Evolutionary conservation across 305 asterid genomes (phyloP).

Genomic region (Nicotiana rustica): DNA sequence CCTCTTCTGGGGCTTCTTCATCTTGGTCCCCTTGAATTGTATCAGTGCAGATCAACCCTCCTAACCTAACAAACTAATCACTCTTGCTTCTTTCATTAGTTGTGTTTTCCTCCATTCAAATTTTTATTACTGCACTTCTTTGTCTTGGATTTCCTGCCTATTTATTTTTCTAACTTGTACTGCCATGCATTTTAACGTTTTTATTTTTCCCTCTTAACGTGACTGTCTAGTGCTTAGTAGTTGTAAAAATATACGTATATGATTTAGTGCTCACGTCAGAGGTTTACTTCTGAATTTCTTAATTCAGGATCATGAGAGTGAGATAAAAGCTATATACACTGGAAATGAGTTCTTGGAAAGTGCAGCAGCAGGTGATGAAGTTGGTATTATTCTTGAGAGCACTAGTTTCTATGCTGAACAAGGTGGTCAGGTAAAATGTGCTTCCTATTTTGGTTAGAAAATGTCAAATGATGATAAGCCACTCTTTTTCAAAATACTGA

Average conservation of each 20-base stretch:
- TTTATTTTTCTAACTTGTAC: neutral
- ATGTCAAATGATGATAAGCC: neutral
- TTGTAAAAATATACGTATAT: neutral
- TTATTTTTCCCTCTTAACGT: neutral
- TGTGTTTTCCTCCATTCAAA: constrained; percentile 17
- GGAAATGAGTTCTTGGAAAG: constrained; percentile 81
- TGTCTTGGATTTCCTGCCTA: constrained; percentile 7
- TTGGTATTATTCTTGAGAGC: constrained; percentile 83
- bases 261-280: constrained; percentile 31
- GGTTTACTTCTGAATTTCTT: constrained; percentile 33
- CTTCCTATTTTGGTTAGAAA: constrained; percentile 20
- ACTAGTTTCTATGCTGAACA: constrained; percentile 98
- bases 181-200: neutral
- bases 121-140: neutral
- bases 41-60: neutral
- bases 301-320: constrained; percentile 80
- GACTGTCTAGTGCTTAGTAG: neutral
- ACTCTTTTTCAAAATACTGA: neutral
- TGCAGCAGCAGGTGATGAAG: constrained; percentile 69
- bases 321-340: constrained; percentile 81
- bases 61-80: constrained; percentile 7
- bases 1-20: neutral
- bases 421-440: constrained; percentile 93
- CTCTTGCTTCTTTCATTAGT: neutral
- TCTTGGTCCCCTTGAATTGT: neutral